Conservation (phyloP, 2,329 filamentous ascomycete species). For the Macrophomina pseudophaseolina region DNA sequence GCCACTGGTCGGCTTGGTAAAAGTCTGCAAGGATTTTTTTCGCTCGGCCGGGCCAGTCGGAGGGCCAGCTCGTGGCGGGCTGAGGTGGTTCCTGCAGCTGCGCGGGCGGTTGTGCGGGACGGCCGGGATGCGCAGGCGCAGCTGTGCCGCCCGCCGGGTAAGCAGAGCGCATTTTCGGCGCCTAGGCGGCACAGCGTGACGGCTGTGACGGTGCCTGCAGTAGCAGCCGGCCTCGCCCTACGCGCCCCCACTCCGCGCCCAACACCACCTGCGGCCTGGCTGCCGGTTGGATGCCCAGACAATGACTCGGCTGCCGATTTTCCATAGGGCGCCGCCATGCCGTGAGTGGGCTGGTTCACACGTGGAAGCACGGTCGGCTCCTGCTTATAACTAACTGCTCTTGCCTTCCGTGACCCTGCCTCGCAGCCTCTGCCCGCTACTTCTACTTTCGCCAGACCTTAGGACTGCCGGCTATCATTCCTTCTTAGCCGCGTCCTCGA, state of each 20-base stretch:
- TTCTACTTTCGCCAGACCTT: background rate
- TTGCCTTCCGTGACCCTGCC: background rate
- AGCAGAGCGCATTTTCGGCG: background rate
- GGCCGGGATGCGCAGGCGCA: background rate
- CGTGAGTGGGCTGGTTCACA: background rate
- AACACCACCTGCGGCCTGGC: background rate
- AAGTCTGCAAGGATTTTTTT: background rate
- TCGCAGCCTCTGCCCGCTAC: background rate
- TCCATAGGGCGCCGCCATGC: background rate
- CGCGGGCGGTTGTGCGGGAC: conserved; percentile 5
- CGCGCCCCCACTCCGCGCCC: conserved; percentile 6
- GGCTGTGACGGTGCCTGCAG: background rate
- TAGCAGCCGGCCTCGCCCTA: background rate
- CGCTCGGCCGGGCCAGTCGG: background rate
- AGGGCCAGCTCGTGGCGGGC: background rate
- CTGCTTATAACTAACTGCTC: background rate
- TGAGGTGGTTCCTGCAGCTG: conserved; percentile 12
- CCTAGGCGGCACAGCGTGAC: conserved; percentile 7
- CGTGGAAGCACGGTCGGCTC: background rate
- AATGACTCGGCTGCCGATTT: background rate
- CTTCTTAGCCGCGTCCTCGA: conserved; percentile 1
- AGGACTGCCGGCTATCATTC: background rate
- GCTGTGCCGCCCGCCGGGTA: conserved; percentile 7
- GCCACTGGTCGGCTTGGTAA: background rate
- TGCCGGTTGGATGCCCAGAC: background rate